phyloP scores from a whole-genome alignment of 768 basidiomycete genomes.

The Wakefieldia striispora region DNA sequence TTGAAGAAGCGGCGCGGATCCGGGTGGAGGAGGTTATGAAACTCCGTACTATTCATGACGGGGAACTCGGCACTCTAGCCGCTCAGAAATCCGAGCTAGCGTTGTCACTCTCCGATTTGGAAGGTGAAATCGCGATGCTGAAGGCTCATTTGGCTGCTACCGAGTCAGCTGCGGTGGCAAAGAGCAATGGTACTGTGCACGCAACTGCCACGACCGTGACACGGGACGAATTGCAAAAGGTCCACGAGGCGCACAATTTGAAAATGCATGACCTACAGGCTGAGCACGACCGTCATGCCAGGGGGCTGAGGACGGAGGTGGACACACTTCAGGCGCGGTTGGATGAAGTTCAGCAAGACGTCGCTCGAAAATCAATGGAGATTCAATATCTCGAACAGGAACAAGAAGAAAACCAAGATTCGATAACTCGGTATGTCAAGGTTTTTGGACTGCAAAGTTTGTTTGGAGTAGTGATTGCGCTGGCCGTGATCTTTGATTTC shows the following conservation, averaged over 20 bases:
- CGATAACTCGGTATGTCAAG: conserved; percentile 74
- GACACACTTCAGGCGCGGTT: conserved; percentile 48
- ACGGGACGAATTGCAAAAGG: conserved; percentile 71
- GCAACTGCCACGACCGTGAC: conserved; percentile 48
- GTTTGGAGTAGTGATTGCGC: conserved; percentile 47
- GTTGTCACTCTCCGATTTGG: conserved; percentile 65
- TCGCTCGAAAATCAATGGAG: conserved; percentile 75
- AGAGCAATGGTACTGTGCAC: conserved; percentile 50
- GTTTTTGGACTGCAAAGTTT: conserved; percentile 59
- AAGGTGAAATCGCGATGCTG: conserved; percentile 70
- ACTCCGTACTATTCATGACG: conserved; percentile 56
- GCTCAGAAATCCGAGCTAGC: conserved; percentile 63
- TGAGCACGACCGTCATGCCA: conserved; percentile 58
- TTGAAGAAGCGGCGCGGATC: conserved; percentile 70
- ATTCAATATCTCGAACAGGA: conserved; percentile 77
- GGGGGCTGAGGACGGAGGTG: conserved; percentile 54
- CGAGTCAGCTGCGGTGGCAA: conserved; percentile 46
- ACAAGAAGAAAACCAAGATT: conserved; percentile 72
- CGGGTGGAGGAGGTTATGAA: conserved; percentile 71
- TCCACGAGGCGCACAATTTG: conserved; percentile 83
- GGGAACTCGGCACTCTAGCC: conserved; percentile 54
- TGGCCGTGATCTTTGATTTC: conserved; percentile 55
- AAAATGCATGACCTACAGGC: conserved; percentile 75
- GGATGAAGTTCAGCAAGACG: conserved; percentile 56
- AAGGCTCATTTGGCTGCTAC: conserved; percentile 53